Evolutionary conservation across 2,329 filamentous ascomycete genomes (phyloP).

Genomic region (Lachnellula subtilissima): DNA sequence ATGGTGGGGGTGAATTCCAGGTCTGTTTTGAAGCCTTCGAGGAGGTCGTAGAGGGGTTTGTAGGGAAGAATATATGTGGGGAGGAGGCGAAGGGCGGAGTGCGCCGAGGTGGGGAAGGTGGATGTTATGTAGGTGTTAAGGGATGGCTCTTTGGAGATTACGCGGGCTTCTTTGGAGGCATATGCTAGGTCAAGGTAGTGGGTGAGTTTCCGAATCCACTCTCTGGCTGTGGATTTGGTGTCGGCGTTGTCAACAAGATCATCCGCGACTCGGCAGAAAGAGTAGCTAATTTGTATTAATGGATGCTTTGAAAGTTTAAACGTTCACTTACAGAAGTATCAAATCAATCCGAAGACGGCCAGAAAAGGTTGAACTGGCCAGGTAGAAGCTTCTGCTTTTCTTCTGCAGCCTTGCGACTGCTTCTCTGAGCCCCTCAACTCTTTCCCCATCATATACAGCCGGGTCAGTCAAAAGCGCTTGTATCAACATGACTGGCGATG

Average conservation of each 20-base stretch:
- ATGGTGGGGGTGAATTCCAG: conserved; percentile 44
- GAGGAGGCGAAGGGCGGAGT: conserved; percentile 52
- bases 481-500: conserved; percentile 46
- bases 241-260: conserved; percentile 65
- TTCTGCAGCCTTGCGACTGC: conserved; percentile 52
- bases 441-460: conserved; percentile 50
- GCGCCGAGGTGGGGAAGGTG: conserved; percentile 26
- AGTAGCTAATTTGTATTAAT: conserved; percentile 47
- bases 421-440: conserved; percentile 54
- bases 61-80: conserved; percentile 52
- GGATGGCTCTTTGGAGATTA: conserved; percentile 17
- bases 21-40: conserved; percentile 67
- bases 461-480: conserved; percentile 44
- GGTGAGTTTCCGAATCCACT: conserved; percentile 55
- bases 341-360: conserved; percentile 65
- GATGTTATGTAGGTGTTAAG: conserved; percentile 19
- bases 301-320: too few species aligned
- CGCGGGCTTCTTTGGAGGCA: conserved; percentile 24
- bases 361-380: conserved; percentile 65
- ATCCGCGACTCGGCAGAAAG: conserved; percentile 69
- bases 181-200: conserved; percentile 54
- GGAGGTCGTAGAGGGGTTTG: conserved; percentile 56
- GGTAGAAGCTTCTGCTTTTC: conserved; percentile 70
- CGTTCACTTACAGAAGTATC: conserved; percentile 50
- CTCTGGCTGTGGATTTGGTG: conserved; percentile 45